A percentile compares a stretch with the other conserved stretches of the same genome.
These are phyloP conservation scores for Kalanchoe fedtschenkoi DNA, from an alignment of 164 flowering plant genomes.

Conservation along the genomic window DNA sequence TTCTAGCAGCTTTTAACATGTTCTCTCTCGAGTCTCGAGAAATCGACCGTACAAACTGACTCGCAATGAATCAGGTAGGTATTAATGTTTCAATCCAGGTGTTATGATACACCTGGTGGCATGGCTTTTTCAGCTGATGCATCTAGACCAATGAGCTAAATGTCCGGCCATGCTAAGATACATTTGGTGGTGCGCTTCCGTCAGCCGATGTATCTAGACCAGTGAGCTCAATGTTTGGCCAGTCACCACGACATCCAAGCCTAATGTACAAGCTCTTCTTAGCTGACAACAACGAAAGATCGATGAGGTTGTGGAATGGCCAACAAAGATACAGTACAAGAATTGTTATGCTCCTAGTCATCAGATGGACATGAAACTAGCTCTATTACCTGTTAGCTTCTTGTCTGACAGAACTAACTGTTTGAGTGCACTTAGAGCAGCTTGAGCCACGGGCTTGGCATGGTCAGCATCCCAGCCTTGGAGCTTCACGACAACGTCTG, in stretches of 20 bases:
- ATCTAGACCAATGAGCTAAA: too few species aligned
- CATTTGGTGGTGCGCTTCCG: not conserved
- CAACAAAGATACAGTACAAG: not conserved
- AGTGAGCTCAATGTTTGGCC: slow-evolving; percentile 96
- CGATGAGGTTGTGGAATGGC: not conserved
- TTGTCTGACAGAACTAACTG: slow-evolving; percentile 64
- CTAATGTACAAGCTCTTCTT: slow-evolving; percentile 89
- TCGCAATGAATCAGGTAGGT: too few species aligned
- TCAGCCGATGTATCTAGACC: slow-evolving; percentile 74
- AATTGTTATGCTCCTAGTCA: not conserved
- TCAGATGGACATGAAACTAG: not conserved
- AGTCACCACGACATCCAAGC: slow-evolving; percentile 94
- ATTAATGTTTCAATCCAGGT: too few species aligned
- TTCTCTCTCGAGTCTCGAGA: too few species aligned
- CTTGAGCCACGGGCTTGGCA: slow-evolving; percentile 63
- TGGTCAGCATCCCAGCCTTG: slow-evolving; percentile 58
- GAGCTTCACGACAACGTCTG: slow-evolving; percentile 85
- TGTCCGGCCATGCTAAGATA: not conserved
- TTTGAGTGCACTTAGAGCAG: slow-evolving; percentile 81
- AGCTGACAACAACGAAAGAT: slow-evolving; percentile 26
- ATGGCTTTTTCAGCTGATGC: too few species aligned
- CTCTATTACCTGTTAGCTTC: slow-evolving; percentile 62
- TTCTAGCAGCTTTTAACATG: too few species aligned
- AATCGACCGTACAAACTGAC: too few species aligned
- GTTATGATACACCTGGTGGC: too few species aligned